Evolutionary conservation across 495 filamentous ascomycete genomes (phyloP), one percentile per base, ranked within the genome.

Genomic region (Penicillium desertorum): DNA sequence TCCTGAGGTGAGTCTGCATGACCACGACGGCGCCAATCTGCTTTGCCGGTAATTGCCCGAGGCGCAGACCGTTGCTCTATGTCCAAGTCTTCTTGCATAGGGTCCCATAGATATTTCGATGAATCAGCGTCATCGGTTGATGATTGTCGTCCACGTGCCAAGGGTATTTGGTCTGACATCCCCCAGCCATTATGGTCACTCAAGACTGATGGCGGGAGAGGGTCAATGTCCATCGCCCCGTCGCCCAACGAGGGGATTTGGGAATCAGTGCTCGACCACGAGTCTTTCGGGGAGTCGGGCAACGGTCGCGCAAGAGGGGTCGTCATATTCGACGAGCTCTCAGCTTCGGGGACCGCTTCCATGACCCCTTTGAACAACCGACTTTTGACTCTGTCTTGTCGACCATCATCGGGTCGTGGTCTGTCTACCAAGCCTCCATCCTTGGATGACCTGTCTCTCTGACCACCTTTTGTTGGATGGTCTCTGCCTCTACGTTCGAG

Each of bases 301-400:
- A 88, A 71, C 5, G 90, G 89, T 23, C 84, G 81, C 5, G 85
- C 90, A 42, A 93, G 76, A 1, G 91, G 91, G 0, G 91, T 96
- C 12, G 87, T 81, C 65, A 90, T 82, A 56, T 88, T 91, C 1
- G 90, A 94, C 39, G 85, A 86, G 68, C 82, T 88, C 49, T 90
- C 87, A 14, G 81, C 71, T 54, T 89, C 86, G 37, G 68, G 57
- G 9, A 76, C 76, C 22, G 66, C 66, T 20, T 79, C 73, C 58
- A 77, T 73, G 20, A 79, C 71, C 1, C 70, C 72, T 61, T 78
- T 78, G 59, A 78, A 76, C 45, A 77, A 45, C n/a, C 73, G 71
- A 32, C 61, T 75, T 58, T 76, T 77, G 49, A 73, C 67, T 55
- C 73, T 75, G 16, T 69, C 68, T 20, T 69, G 68, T 25, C 65